phyloP scores from a whole-genome alignment of 805 yeast genomes.

The Spathaspora sp. region DNA sequence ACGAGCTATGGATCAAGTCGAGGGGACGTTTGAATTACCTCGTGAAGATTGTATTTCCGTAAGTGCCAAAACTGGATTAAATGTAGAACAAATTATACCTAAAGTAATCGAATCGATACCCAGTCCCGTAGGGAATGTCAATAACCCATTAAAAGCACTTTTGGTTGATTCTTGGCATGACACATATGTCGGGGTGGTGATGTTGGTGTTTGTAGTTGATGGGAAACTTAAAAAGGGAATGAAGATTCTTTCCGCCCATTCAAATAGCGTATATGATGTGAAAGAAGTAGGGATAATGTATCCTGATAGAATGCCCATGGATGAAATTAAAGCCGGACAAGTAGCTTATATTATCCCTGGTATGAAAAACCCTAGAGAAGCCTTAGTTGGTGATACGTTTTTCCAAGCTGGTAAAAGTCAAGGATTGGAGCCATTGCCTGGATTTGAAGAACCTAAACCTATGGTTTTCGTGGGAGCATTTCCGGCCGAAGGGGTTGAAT shows the following conservation, averaged over 20 bases:
- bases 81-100: conserved; percentile 78
- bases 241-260: conserved; percentile 73
- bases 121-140: conserved; percentile 57
- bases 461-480: conserved; percentile 99
- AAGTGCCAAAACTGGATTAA: conserved; percentile 87
- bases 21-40: conserved; percentile 75
- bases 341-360: conserved; percentile 95
- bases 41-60: conserved; percentile 73
- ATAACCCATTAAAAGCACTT: conserved; percentile 62
- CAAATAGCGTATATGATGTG: conserved; percentile 73
- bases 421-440: conserved; percentile 76
- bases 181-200: conserved; percentile 83
- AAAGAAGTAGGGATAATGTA: conserved; percentile 95
- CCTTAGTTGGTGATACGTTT: conserved; percentile 88
- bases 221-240: conserved; percentile 75
- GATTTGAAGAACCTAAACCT: conserved; percentile 95
- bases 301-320: conserved; percentile 75
- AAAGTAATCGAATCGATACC: conserved; percentile 80
- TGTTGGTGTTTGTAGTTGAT: conserved; percentile 80
- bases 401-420: conserved; percentile 54
- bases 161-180: conserved; percentile 99
- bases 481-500: conserved; percentile 92
- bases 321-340: conserved; percentile 76
- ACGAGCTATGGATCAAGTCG: conserved; percentile 80
- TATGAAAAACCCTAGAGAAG: conserved; percentile 83